A percentile compares a stretch with the other conserved stretches of the same genome.
Conservation (phyloP, 1,139 yeast genomes). For the Saccharomyces pastorianus region DNA sequence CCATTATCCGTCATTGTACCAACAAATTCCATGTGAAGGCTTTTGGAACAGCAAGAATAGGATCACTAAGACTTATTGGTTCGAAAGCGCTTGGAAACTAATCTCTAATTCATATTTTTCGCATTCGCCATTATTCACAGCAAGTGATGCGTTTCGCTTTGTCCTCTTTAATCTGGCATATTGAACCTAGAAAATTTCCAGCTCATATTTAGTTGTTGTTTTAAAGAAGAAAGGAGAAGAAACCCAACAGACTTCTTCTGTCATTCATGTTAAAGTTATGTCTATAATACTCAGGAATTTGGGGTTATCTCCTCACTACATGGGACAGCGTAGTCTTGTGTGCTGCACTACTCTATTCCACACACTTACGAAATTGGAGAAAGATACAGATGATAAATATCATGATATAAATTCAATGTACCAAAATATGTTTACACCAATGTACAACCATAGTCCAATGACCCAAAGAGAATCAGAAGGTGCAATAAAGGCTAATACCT, state of each 20-base stretch:
- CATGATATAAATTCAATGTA: constrained; percentile 27
- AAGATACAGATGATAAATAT: constrained; percentile 17
- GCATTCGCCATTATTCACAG: neutral
- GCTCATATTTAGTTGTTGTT: neutral
- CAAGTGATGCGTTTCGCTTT: neutral
- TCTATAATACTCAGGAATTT: neutral
- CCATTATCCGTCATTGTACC: neutral
- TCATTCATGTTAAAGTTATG: neutral
- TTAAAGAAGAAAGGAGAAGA: neutral
- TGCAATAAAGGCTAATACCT: neutral
- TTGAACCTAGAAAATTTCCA: neutral
- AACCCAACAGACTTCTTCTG: neutral
- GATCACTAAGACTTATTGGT: neutral
- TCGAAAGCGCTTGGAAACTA: no score
- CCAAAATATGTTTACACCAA: constrained; percentile 20
- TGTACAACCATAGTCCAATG: neutral
- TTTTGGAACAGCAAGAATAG: no score
- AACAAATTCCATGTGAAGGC: neutral
- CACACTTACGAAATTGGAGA: neutral
- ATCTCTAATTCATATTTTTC: neutral
- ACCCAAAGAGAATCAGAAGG: neutral
- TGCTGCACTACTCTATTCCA: neutral
- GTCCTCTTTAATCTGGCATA: neutral
- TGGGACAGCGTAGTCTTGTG: neutral
- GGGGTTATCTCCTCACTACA: neutral